These are phyloP conservation scores for Alternaria conjuncta DNA, from an alignment of 2,329 filamentous ascomycete genomes.

Conservation along the genomic window DNA sequence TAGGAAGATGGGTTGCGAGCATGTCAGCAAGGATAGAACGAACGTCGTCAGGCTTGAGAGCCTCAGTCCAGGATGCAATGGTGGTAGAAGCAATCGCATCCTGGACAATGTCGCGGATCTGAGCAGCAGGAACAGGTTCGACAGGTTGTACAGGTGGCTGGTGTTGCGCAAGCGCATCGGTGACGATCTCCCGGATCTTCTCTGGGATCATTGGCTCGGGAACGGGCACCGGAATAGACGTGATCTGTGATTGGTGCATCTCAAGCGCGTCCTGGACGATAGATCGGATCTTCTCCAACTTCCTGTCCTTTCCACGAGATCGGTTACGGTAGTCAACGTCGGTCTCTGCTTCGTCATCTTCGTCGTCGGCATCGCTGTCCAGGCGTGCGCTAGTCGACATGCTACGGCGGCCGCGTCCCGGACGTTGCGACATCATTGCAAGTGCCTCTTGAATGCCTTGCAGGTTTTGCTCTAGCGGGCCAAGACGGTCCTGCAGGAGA, in stretches of 20 bases:
- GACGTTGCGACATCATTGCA: slow-evolving; percentile 60
- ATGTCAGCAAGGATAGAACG: slow-evolving; percentile 35
- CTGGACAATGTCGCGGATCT: slow-evolving; percentile 68
- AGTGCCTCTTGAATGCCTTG: slow-evolving; percentile 76
- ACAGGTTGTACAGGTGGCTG: slow-evolving; percentile 35
- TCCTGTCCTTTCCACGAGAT: slow-evolving; percentile 80
- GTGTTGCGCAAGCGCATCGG: slow-evolving; percentile 67
- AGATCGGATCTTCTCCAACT: slow-evolving; percentile 75
- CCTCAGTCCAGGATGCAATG: slow-evolving; percentile 24
- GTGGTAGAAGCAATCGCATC: slow-evolving; percentile 65
- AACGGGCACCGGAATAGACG: slow-evolving; percentile 33
- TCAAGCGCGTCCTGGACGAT: slow-evolving; percentile 68
- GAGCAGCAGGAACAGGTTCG: slow-evolving; percentile 64
- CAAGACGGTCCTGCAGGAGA: slow-evolving; percentile 76
- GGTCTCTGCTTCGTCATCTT: slow-evolving; percentile 74
- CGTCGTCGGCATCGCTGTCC: slow-evolving; percentile 93
- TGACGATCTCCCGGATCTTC: slow-evolving; percentile 67
- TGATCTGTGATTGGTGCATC: slow-evolving; percentile 49
- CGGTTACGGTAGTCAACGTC: slow-evolving; percentile 66
- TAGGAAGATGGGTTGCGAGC: slow-evolving; percentile 22
- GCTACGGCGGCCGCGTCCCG: slow-evolving; percentile 65
- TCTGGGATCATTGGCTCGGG: slow-evolving; percentile 61
- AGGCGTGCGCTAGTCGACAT: slow-evolving; percentile 69
- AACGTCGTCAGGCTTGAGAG: slow-evolving; percentile 38
- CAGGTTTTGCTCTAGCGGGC: slow-evolving; percentile 81